These are phyloP conservation scores for Euphorbia peplus DNA, from an alignment of 345 rosid species.

Conservation along the genomic window DNA sequence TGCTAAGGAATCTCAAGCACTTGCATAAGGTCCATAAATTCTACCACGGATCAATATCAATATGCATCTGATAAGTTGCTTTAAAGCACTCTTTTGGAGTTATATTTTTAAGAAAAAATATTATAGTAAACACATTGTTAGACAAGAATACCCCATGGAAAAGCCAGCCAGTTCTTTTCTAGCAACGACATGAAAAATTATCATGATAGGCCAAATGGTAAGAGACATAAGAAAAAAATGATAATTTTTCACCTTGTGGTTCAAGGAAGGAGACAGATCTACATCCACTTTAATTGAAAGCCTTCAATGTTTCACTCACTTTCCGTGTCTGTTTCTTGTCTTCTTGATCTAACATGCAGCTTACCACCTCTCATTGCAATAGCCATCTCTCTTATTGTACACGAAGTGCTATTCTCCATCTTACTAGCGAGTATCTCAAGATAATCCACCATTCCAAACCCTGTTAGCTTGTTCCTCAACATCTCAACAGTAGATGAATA, in stretches of 20 bases:
- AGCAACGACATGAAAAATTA: neutral
- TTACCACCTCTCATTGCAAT: conserved; percentile 57
- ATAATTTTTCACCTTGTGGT: neutral
- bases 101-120: neutral
- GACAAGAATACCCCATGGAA: neutral
- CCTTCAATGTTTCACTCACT: conserved; percentile 14
- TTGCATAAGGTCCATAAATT: neutral
- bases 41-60: neutral
- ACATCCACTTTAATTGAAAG: neutral
- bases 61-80: neutral
- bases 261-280: neutral
- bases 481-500: conserved; percentile 66
- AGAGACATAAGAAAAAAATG: neutral
- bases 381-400: conserved; percentile 61
- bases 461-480: conserved; percentile 62
- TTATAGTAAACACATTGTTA: conserved; percentile 9
- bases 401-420: conserved; percentile 68
- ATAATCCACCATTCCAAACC: conserved; percentile 53
- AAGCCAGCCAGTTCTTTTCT: neutral
- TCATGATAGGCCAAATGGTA: neutral
- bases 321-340: conserved; percentile 20
- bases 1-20: neutral
- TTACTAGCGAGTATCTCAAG: conserved; percentile 64
- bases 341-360: conserved; percentile 15
- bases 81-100: neutral